Base-by-base conservation (phyloP, 78 protist genomes). In the Polysphondylium violaceum region DNA sequence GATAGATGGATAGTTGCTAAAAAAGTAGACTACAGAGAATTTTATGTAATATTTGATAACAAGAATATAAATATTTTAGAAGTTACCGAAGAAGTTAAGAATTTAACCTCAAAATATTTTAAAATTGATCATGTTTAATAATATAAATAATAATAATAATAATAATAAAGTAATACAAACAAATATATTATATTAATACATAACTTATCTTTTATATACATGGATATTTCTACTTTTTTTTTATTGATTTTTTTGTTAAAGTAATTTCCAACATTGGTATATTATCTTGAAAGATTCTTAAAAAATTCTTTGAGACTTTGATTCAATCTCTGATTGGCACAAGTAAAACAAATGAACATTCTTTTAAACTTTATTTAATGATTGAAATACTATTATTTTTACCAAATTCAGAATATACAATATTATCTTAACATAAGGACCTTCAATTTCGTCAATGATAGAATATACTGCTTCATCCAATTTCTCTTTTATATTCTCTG, bases 1-100 rank as follows among this genome's bases (percentile, higher is more conserved):
- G 96, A 89, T 50, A 2, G 91, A 4, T 94, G 96, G 96, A 76
- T 94, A 2, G 91, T 90, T 38, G 96, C 93, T n/a, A 59, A 67
- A 55, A 83, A 69, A 27, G 87, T 94, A 38, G 95, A 94, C 29
- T 87, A 65, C 44, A 73, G 96, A 47, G 96, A 94, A 36, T 76
- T 94, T 38, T 94, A 74, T 51, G 89, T 94, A 33, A 71, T 94
- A 23, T 79, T 94, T 59, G 87, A 83, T 53, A 69, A 81, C 35
- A 88, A 81, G 47, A 85, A 68, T 25, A 78, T 87, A n/a, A 87
- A 56, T 53, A 25, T 94, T 17, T 65, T 94, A 9, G 94, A 94
- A 44, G 85, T 94, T 59, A 35, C 73, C 75, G 94, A 89, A 58
- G 90, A 89, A 68, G 81, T 89, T 21, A 69, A 76, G 36, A 89